A percentile compares a stretch with the other conserved stretches of the same genome.
These are phyloP conservation scores for Vaucheria bursata DNA, from an alignment of 352 stramenopile genomes.

Conservation along the genomic window DNA sequence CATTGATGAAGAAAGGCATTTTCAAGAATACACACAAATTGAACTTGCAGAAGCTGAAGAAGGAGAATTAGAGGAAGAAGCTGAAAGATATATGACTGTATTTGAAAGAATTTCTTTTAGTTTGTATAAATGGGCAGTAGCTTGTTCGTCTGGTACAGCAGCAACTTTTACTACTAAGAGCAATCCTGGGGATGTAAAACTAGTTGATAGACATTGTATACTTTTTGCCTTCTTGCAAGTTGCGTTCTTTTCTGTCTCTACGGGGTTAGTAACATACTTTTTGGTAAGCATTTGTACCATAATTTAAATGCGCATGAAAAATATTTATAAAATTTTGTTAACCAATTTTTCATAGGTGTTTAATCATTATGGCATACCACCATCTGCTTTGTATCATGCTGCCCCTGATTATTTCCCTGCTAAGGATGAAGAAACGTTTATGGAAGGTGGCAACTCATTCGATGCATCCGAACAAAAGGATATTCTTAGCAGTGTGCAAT, in stretches of 20 bases:
- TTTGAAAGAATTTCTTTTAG: not conserved
- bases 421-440: not conserved
- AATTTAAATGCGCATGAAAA: too few relatives aligned
- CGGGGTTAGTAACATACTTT: conserved; percentile 5
- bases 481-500: conserved; percentile 3
- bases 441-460: not conserved
- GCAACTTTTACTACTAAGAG: not conserved
- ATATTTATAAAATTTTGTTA: too few relatives aligned
- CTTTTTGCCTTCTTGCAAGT: conserved; percentile 3
- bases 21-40: conserved; percentile 1
- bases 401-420: not conserved
- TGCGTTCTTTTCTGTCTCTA: not conserved
- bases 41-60: conserved; percentile 1
- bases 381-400: not conserved
- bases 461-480: not conserved
- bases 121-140: not conserved
- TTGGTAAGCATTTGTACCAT: conserved; percentile 2
- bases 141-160: not conserved
- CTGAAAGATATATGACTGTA: not conserved
- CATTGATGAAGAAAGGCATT: not conserved
- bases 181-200: not conserved
- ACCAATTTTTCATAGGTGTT: too few relatives aligned
- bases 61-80: not conserved
- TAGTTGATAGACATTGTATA: not conserved
- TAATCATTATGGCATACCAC: conserved; percentile 11